phyloP scores from a whole-genome alignment of 2,329 filamentous ascomycete species.

The Penicillium sclerotigenum region DNA sequence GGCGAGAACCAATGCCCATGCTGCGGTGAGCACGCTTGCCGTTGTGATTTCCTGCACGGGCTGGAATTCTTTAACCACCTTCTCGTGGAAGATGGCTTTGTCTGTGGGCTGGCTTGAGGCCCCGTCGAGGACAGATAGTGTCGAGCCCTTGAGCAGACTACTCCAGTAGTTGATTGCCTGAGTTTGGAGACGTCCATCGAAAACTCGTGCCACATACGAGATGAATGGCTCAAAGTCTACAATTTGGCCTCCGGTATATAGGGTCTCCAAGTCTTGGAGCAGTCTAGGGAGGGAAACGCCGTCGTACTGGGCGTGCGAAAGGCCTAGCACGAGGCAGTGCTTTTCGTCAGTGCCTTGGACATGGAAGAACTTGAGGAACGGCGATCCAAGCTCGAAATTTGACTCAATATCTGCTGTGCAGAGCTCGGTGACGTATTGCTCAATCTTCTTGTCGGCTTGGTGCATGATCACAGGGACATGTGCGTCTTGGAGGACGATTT shows the following conservation, averaged over 20 bases:
- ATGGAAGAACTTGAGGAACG: slow-evolving; percentile 57
- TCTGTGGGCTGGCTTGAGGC: slow-evolving; percentile 18
- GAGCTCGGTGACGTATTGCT: slow-evolving; percentile 49
- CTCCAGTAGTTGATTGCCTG: slow-evolving; percentile 52
- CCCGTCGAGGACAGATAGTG: slow-evolving; percentile 38
- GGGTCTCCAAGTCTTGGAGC: slow-evolving; percentile 55
- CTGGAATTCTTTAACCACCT: slow-evolving; percentile 37
- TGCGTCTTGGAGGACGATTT: slow-evolving; percentile 55
- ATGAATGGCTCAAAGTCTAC: slow-evolving; percentile 40
- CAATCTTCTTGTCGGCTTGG: slow-evolving; percentile 47
- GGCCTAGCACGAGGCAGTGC: slow-evolving; percentile 50
- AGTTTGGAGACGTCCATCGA: slow-evolving; percentile 33
- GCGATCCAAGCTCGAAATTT: slow-evolving; percentile 54
- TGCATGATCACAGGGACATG: slow-evolving; percentile 47
- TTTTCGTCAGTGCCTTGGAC: slow-evolving; percentile 36
- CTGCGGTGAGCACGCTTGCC: slow-evolving; percentile 60
- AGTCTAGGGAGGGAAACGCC: slow-evolving; percentile 61
- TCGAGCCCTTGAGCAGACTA: slow-evolving; percentile 53
- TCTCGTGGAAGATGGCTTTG: slow-evolving; percentile 26
- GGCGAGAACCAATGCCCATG: slow-evolving; percentile 60
- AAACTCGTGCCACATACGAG: slow-evolving; percentile 38
- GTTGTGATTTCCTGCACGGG: slow-evolving; percentile 55
- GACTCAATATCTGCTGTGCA: slow-evolving; percentile 53
- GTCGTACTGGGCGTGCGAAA: slow-evolving; percentile 66
- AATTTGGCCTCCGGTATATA: slow-evolving; percentile 43